These are phyloP conservation scores for Fusarium euwallaceae DNA, from an alignment of 2,329 filamentous ascomycete genomes.

Conservation along the genomic window DNA sequence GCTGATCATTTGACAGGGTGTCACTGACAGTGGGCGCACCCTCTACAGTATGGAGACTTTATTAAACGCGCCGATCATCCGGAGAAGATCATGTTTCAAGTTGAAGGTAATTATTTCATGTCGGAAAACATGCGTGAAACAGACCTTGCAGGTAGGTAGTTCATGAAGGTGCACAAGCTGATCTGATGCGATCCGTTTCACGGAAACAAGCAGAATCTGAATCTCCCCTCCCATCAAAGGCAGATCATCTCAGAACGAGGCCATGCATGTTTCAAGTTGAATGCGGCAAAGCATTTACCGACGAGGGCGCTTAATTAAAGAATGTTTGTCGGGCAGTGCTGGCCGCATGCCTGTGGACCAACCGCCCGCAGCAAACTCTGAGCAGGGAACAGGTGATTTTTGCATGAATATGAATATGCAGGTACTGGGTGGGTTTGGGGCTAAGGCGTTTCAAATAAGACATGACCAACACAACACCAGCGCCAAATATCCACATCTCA, in stretches of 20 bases:
- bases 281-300: not conserved
- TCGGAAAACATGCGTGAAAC: not conserved
- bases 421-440: not conserved
- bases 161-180: not conserved
- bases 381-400: not conserved
- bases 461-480: not conserved
- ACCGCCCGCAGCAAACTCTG: not conserved
- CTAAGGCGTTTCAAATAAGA: not conserved
- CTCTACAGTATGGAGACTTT: not conserved
- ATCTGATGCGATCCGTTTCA: not conserved
- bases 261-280: not conserved
- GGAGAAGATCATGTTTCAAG: not conserved
- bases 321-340: not conserved
- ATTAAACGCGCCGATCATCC: not conserved
- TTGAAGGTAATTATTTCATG: not conserved
- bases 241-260: not conserved
- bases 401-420: conserved; percentile 1
- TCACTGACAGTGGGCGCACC: not conserved
- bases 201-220: not conserved
- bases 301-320: not conserved
- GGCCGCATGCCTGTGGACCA: not conserved
- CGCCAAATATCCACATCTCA: not conserved
- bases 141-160: not conserved
- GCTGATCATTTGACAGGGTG: not conserved
- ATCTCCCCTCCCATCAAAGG: not conserved